A percentile compares a stretch with the other conserved stretches of the same genome.
Evolutionary conservation across 257 asterid species (phyloP).

Genomic region (Ophiorrhiza pumila): DNA sequence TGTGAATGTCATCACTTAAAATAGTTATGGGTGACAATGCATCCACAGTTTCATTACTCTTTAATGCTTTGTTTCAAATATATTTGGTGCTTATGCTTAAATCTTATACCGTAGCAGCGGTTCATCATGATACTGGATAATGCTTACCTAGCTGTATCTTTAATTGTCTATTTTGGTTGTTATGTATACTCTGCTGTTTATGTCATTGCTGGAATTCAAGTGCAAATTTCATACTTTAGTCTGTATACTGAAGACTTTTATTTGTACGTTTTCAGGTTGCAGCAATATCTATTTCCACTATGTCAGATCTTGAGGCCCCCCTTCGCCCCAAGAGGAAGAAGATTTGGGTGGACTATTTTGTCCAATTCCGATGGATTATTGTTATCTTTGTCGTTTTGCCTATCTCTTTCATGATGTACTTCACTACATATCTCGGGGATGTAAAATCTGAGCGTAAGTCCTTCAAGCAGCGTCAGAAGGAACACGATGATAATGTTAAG

Average conservation of each 20-base stretch:
- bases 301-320: constrained; percentile 92
- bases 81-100: background rate
- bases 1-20: background rate
- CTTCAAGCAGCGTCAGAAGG: constrained; percentile 59
- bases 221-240: background rate
- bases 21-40: background rate
- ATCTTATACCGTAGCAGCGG: background rate
- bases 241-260: background rate
- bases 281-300: constrained; percentile 23
- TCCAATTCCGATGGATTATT: constrained; percentile 81
- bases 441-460: constrained; percentile 68
- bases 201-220: background rate
- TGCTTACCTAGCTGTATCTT: background rate
- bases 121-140: background rate
- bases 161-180: background rate
- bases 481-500: constrained; percentile 49
- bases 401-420: constrained; percentile 67
- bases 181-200: background rate
- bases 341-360: constrained; percentile 76
- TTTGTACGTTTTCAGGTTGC: constrained; percentile 2
- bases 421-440: constrained; percentile 79
- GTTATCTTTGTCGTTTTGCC: constrained; percentile 89
- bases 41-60: no score
- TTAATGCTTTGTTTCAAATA: background rate
- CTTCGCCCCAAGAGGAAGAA: constrained; percentile 93